Percentiles rank a stretch among this genome's conserved stretches.
Conservation (phyloP, 2,329 filamentous ascomycete genomes). For the Sclerotinia glacialis region DNA sequence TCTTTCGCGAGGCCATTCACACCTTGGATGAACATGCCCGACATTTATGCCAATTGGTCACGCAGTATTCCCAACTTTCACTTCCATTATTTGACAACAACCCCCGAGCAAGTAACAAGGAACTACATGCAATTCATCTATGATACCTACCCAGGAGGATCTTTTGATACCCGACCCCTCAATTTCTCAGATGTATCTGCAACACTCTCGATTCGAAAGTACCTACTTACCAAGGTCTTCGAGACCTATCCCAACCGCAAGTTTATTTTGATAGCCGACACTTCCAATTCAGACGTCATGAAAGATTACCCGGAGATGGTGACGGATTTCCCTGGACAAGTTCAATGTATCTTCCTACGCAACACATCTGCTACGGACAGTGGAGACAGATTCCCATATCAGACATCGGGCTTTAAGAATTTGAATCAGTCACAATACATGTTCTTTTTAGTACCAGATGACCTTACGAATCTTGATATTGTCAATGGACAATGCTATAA, state of each 20-base stretch:
- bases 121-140: constrained; percentile 82
- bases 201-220: constrained; percentile 68
- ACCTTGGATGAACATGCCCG: constrained; percentile 76
- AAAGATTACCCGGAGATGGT: constrained; percentile 59
- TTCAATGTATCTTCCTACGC: constrained; percentile 74
- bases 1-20: constrained; percentile 70
- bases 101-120: constrained; percentile 72
- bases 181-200: constrained; percentile 76
- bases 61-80: constrained; percentile 64
- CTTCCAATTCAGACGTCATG: constrained; percentile 75
- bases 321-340: constrained; percentile 64
- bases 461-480: constrained; percentile 64
- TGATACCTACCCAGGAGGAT: constrained; percentile 71
- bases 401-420: constrained; percentile 67
- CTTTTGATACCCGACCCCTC: constrained; percentile 67
- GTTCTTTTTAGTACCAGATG: constrained; percentile 74
- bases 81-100: constrained; percentile 81
- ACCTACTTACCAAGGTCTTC: constrained; percentile 68
- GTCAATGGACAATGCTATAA: constrained; percentile 67
- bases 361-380: constrained; percentile 70
- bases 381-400: constrained; percentile 68
- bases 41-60: constrained; percentile 74
- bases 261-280: constrained; percentile 75
- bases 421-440: constrained; percentile 68
- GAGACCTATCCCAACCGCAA: constrained; percentile 71